Conservation (phyloP, 345 rosid species). For the Aethionema arabicum region DNA sequence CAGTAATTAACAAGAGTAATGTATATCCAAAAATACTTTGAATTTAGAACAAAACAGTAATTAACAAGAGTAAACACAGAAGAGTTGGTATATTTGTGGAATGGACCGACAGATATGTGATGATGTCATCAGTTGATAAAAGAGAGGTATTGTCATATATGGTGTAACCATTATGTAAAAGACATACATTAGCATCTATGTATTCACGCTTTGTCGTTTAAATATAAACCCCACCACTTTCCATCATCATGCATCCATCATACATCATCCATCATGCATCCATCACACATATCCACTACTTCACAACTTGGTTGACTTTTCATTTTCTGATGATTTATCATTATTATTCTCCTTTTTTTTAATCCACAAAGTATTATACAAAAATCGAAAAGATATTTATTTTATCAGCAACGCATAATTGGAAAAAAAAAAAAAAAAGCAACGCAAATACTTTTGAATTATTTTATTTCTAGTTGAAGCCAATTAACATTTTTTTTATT, state of each 20-base stretch:
- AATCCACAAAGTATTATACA: conserved; percentile 28
- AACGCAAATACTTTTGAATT: conserved; percentile 17
- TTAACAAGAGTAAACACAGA: neutral
- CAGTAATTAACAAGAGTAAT: too few species aligned
- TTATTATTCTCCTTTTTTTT: conserved; percentile 18
- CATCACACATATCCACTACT: conserved; percentile 23
- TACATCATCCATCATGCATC: too few species aligned
- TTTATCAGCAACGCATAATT: conserved; percentile 9
- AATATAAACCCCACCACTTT: conserved; percentile 23
- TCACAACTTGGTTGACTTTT: conserved; percentile 33
- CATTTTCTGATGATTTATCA: conserved; percentile 12
- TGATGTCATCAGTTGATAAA: conserved; percentile 19
- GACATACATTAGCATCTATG: conserved; percentile 28
- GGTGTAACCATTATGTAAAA: conserved; percentile 30
- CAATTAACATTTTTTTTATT: neutral
- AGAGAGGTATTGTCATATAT: conserved; percentile 31
- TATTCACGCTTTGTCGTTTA: conserved; percentile 27
- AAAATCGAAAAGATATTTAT: conserved; percentile 2
- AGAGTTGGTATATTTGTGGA: neutral
- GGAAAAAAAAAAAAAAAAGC: too few species aligned
- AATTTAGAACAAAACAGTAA: neutral
- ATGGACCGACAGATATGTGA: conserved; percentile 28
- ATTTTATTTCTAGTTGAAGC: neutral
- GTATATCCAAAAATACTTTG: neutral
- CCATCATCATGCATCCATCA: too few species aligned